phyloP scores from a whole-genome alignment of 139 green algal genomes.

The Picocystis salinarum region DNA sequence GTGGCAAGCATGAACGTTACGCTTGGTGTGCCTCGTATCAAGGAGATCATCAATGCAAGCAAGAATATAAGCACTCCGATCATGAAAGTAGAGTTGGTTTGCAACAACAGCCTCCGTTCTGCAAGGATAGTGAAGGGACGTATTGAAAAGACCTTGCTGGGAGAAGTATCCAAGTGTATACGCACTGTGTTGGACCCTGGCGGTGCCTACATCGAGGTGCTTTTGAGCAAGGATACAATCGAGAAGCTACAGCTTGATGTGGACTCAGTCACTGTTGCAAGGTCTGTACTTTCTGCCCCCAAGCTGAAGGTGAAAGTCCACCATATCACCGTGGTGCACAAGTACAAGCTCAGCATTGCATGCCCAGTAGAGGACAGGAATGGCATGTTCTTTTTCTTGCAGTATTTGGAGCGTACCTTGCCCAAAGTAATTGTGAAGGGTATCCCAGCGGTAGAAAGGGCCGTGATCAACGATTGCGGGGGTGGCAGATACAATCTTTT shows the following conservation, averaged over 20 bases:
- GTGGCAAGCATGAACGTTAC: conserved; percentile 93
- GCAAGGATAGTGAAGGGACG: conserved; percentile 78
- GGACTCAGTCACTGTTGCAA: conserved; percentile 23
- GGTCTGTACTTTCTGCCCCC: background rate
- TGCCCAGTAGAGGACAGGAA: too few species aligned
- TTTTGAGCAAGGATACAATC: conserved; percentile 33
- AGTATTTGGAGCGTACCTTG: conserved; percentile 19
- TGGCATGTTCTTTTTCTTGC: conserved; percentile 25
- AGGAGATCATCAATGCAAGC: conserved; percentile 97
- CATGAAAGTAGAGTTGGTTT: conserved; percentile 58
- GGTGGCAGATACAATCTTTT: conserved; percentile 39
- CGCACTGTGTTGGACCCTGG: conserved; percentile 16
- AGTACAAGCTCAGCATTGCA: conserved; percentile 31
- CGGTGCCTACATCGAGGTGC: conserved; percentile 25
- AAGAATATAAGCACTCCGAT: conserved; percentile 90
- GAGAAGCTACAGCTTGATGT: conserved; percentile 54
- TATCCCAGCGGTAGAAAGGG: conserved; percentile 65
- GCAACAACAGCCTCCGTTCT: conserved; percentile 37
- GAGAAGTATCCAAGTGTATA: conserved; percentile 44
- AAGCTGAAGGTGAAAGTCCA: conserved; percentile 4
- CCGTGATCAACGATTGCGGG: conserved; percentile 62
- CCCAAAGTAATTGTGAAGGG: conserved; percentile 64
- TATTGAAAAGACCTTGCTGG: conserved; percentile 73
- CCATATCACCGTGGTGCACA: conserved; percentile 5
- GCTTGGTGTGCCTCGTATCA: conserved; percentile 89